Conservation (phyloP, 257 asterid genomes). For the Nicotiana attenuata region DNA sequence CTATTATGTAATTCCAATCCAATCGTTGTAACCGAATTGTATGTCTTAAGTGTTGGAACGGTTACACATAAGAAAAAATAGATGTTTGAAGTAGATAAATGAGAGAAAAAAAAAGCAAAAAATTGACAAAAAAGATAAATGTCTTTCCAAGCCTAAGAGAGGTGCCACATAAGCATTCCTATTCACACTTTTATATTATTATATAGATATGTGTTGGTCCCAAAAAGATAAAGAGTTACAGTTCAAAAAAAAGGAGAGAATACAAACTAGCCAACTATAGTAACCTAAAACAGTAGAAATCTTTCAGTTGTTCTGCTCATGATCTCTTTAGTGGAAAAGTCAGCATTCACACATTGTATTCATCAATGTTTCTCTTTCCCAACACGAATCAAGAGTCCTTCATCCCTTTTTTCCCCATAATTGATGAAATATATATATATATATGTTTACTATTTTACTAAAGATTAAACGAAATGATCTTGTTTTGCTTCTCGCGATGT, state of each 20-base stretch:
- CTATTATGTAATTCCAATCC: too few relatives aligned
- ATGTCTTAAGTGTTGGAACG: too few relatives aligned
- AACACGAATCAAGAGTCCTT: not conserved
- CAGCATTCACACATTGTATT: not conserved
- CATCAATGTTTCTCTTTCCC: not conserved
- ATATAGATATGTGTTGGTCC: slow-evolving; percentile 7
- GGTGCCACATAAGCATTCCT: too few relatives aligned
- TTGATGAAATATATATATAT: not conserved
- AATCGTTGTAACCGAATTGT: too few relatives aligned
- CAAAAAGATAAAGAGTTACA: not conserved
- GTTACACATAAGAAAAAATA: too few relatives aligned
- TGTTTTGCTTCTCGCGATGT: not conserved
- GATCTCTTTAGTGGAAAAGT: not conserved
- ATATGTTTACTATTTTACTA: not conserved
- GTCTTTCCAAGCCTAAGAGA: too few relatives aligned
- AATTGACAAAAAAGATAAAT: too few relatives aligned
- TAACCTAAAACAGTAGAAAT: not conserved
- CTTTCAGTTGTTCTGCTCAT: not conserved
- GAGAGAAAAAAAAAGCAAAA: too few relatives aligned
- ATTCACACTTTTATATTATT: too few relatives aligned
- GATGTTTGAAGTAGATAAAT: too few relatives aligned
- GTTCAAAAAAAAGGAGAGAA: not conserved
- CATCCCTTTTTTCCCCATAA: not conserved
- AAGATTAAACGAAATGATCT: not conserved
- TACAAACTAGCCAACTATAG: not conserved